Base-by-base conservation (phyloP, 164 flowering plant genomes). In the Kingdonia uniflora region DNA sequence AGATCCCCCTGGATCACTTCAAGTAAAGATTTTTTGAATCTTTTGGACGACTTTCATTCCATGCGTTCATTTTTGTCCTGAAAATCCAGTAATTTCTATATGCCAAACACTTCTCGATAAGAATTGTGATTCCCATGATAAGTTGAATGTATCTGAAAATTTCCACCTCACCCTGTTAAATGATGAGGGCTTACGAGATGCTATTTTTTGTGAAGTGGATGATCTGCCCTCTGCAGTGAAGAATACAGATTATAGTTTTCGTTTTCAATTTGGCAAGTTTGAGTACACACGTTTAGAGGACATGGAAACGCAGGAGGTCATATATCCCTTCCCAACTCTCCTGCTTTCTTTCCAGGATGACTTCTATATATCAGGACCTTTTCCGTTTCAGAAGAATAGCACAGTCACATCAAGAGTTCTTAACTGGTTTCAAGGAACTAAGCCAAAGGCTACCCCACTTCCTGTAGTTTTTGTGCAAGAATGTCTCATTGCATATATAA, bases 321-420 rank as follows among this genome's bases (percentile, higher is more conserved):
- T 89, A 58, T 82, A 78, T 62, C 97, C 92, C 6, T 89, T 83
- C 65, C 96, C 99, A 47, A 89, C 97, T 35, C 55, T 94, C 67
- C 89, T 92, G 68, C 99, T 95, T 41, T 69, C 73, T 42, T 78
- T 78, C 61, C 72, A 81, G 95, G 96, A 85, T 43, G 71, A 81
- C 40, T 68, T 66, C 56, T 70, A 53, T 24, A 66, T 94, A 22
- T 75, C 96, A 39, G 82, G 81, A 58, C 60, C 76, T 54, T 72
- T 89, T 49, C 97, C 97, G 48, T 83, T 81, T 67, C 96, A 87
- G 74, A 81, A 74, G 58, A 86, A 87, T 60, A 84, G 92, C 75
- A 81, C 88, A 42, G 78, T 89, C 54, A 65, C 77, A 19, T 82
- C 96, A 54, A 81, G 68, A 74, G 66, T 81, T 64, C 87, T 87